Conservation (phyloP, 1,139 yeast genomes). For the Arxiozyma telluris region DNA sequence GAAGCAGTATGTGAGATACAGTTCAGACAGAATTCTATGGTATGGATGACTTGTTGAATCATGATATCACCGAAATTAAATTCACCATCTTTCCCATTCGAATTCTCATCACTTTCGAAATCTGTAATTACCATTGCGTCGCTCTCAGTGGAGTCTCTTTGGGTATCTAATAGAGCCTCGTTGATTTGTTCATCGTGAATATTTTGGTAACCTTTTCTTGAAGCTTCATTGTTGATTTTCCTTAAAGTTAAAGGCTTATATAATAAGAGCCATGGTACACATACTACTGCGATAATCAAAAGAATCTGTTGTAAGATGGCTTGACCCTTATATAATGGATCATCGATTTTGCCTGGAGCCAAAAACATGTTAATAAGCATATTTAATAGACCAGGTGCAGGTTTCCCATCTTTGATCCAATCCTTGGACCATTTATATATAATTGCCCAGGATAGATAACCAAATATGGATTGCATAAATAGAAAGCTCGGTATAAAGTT, state of each 20-base stretch:
- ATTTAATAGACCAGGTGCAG: conserved; percentile 73
- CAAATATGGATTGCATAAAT: conserved; percentile 79
- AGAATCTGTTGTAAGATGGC: conserved; percentile 51
- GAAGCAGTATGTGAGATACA: conserved; percentile 78
- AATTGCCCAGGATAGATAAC: conserved; percentile 62
- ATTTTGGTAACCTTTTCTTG: conserved; percentile 24
- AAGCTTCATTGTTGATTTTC: conserved; percentile 23
- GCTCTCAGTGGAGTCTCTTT: conserved; percentile 19
- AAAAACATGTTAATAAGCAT: conserved; percentile 78
- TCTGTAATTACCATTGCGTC: conserved; percentile 27
- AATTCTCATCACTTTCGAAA: conserved; percentile 35
- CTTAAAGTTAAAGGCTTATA: conserved; percentile 53
- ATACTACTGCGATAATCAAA: conserved; percentile 51
- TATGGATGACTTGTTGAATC: conserved; percentile 73
- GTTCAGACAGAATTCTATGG: conserved; percentile 69
- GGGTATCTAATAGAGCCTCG: conserved; percentile 26
- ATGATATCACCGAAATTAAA: conserved; percentile 64
- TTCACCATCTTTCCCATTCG: conserved; percentile 32
- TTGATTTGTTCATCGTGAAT: conserved; percentile 35
- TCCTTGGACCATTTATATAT: conserved; percentile 73
- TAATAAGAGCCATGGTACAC: conserved; percentile 70
- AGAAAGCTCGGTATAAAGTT: conserved; percentile 71
- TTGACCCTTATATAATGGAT: conserved; percentile 57
- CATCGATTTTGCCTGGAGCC: conserved; percentile 65
- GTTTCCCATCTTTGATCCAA: conserved; percentile 59